phyloP scores from a whole-genome alignment of 2,329 filamentous ascomycete genomes.

The Gaeumannomyces tritici region DNA sequence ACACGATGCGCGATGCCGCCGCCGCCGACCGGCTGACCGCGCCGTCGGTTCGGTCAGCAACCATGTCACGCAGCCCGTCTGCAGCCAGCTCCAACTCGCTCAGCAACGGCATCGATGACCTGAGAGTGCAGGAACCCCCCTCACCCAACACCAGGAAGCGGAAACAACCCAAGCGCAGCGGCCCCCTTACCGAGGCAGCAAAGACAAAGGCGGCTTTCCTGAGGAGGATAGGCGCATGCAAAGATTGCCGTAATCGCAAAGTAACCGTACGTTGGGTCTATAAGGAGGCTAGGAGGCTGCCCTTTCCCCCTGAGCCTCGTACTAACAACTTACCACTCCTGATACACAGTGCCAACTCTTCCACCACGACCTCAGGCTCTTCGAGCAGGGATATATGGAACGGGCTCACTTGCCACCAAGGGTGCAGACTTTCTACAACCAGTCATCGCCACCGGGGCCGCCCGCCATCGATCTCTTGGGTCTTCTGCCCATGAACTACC shows the following conservation, averaged over 20 bases:
- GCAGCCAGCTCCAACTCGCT: not conserved
- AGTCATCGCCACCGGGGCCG: too few species aligned
- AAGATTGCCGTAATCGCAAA: constrained; percentile 11
- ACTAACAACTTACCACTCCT: not conserved
- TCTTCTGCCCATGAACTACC: not conserved
- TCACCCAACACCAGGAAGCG: not conserved
- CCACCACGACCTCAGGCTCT: constrained; percentile 8
- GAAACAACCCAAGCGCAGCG: not conserved
- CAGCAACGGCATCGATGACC: not conserved
- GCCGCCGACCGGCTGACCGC: not conserved
- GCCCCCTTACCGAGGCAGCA: not conserved
- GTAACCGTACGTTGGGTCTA: constrained; percentile 9
- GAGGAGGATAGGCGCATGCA: constrained; percentile 7
- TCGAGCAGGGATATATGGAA: constrained; percentile 8
- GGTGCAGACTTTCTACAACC: not conserved
- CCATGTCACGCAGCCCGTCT: not conserved
- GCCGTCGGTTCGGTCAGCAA: not conserved
- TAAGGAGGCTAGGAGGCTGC: not conserved
- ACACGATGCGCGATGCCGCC: not conserved
- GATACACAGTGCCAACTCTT: constrained; percentile 11
- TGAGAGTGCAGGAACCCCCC: not conserved
- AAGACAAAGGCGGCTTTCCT: not conserved
- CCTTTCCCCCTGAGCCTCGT: not conserved
- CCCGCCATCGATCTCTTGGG: not conserved
- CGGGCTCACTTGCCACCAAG: too few species aligned